phyloP scores from a whole-genome alignment of 2,329 filamentous ascomycete species.

The Trichoderma gracile region DNA sequence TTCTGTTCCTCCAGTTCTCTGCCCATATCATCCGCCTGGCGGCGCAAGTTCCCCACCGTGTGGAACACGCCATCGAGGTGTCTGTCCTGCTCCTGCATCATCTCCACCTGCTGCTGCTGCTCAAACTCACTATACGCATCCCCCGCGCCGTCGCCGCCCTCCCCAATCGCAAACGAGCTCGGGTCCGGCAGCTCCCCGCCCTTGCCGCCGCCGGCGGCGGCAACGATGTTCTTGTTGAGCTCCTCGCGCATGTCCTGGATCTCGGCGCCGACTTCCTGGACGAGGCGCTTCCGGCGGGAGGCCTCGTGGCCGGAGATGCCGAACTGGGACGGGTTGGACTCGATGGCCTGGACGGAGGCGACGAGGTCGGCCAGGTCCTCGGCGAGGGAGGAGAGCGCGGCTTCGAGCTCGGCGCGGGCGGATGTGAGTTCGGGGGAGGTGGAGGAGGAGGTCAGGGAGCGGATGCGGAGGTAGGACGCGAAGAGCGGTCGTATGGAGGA shows the following conservation, averaged over 20 bases:
- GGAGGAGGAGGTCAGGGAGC: constrained; percentile 72
- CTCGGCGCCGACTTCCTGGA: constrained; percentile 86
- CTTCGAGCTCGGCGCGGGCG: constrained; percentile 68
- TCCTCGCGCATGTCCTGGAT: constrained; percentile 87
- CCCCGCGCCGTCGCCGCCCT: constrained; percentile 47
- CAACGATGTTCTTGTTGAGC: constrained; percentile 60
- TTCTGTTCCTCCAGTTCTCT: constrained; percentile 92
- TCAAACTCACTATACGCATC: constrained; percentile 80
- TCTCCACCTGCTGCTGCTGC: constrained; percentile 83
- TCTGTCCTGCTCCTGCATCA: constrained; percentile 94
- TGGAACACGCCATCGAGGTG: constrained; percentile 89
- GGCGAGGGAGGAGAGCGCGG: constrained; percentile 65
- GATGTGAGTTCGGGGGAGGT: constrained; percentile 82
- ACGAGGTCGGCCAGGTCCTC: constrained; percentile 88
- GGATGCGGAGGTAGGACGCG: constrained; percentile 93
- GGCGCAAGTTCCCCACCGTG: constrained; percentile 85
- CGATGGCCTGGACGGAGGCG: constrained; percentile 82
- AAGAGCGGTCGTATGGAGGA: constrained; percentile 81
- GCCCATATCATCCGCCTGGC: constrained; percentile 95
- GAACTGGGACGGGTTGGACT: constrained; percentile 83
- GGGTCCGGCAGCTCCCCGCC: constrained; percentile 50
- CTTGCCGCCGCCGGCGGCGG: constrained; percentile 31
- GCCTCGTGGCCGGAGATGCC: constrained; percentile 84
- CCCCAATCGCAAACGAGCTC: constrained; percentile 58
- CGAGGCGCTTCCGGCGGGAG: constrained; percentile 73